A percentile compares a stretch with the other conserved stretches of the same genome.
These are phyloP conservation scores for Warburgia ugandensis DNA, from an alignment of 164 flowering plant species.

Conservation along the genomic window DNA sequence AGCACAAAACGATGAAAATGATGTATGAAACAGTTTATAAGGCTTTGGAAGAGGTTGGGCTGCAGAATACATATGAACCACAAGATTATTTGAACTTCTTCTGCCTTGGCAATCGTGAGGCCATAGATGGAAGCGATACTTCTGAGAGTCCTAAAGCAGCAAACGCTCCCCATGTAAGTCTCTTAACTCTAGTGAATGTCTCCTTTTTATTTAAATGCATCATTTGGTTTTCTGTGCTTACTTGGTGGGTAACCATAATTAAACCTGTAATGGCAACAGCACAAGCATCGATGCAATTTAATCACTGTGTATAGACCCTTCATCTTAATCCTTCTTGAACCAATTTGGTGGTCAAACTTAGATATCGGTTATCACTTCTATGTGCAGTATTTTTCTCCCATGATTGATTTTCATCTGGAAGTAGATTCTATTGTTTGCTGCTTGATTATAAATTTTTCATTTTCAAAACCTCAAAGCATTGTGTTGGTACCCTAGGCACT, in stretches of 20 bases:
- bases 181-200: background rate
- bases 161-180: constrained; percentile 64
- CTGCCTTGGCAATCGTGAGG: constrained; percentile 60
- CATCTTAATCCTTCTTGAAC: too few relatives aligned
- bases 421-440: too few relatives aligned
- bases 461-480: background rate
- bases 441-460: too few relatives aligned
- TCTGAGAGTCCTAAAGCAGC: constrained; percentile 34
- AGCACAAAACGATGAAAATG: constrained; percentile 71
- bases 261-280: too few relatives aligned
- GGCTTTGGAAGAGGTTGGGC: constrained; percentile 41
- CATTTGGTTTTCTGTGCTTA: background rate
- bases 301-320: too few relatives aligned
- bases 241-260: background rate
- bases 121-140: constrained; percentile 24
- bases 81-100: constrained; percentile 62
- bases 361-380: too few relatives aligned
- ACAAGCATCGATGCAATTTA: too few relatives aligned
- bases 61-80: constrained; percentile 36
- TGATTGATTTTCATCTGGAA: too few relatives aligned
- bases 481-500: constrained; percentile 36
- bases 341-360: too few relatives aligned
- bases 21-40: constrained; percentile 52
- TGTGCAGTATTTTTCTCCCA: too few relatives aligned
- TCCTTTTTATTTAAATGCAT: background rate